These are phyloP conservation scores for Ascochyta rabiei DNA, from an alignment of 2,329 filamentous ascomycete species.

Conservation along the genomic window DNA sequence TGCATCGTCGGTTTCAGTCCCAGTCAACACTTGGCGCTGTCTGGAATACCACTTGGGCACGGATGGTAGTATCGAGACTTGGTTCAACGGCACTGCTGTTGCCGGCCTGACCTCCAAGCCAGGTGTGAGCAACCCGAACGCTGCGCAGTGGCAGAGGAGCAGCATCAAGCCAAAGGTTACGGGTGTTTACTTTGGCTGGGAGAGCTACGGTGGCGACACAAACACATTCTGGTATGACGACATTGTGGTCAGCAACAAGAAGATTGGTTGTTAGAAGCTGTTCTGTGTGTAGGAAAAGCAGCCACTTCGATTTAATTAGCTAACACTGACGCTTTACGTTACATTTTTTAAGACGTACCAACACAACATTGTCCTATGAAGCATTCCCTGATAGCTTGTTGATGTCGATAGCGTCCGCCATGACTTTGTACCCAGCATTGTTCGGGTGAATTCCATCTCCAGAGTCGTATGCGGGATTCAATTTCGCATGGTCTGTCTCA, in stretches of 20 bases:
- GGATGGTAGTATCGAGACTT: constrained; percentile 66
- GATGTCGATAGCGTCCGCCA: no score
- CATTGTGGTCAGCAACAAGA: constrained; percentile 56
- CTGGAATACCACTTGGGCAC: constrained; percentile 66
- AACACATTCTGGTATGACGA: constrained; percentile 71
- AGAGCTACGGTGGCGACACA: constrained; percentile 64
- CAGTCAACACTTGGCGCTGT: constrained; percentile 61
- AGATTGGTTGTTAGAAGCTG: constrained; percentile 55
- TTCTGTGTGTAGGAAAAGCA: no score
- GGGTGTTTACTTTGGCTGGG: constrained; percentile 67
- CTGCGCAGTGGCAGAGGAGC: constrained; percentile 60
- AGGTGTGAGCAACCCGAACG: constrained; percentile 59
- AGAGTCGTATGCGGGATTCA: no score
- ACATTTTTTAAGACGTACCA: no score
- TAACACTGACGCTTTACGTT: no score
- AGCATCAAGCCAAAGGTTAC: constrained; percentile 59
- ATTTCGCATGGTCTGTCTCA: no score
- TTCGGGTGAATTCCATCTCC: no score
- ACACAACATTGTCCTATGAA: no score
- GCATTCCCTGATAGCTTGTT: no score
- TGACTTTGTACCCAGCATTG: no score
- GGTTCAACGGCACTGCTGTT: constrained; percentile 61
- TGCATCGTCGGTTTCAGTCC: constrained; percentile 59
- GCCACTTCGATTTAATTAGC: no score
- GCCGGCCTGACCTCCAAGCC: constrained; percentile 58